phyloP scores from a whole-genome alignment of 192 early-diverging fungal species.

The Linnemannia schmuckeri region DNA sequence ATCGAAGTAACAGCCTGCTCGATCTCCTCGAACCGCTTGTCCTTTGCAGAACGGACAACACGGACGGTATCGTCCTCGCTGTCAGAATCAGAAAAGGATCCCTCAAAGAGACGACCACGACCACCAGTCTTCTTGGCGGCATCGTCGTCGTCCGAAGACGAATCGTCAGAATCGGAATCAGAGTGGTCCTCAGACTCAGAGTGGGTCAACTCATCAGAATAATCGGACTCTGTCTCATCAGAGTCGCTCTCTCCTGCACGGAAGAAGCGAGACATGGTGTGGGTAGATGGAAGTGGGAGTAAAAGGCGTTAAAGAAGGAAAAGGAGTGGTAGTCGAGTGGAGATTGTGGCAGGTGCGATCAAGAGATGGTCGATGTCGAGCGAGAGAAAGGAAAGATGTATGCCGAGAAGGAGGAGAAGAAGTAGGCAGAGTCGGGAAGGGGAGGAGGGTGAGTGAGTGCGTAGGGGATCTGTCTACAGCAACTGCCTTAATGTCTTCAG shows the following conservation, averaged over 20 bases:
- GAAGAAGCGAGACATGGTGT: slow-evolving; percentile 88
- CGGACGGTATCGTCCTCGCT: slow-evolving; percentile 79
- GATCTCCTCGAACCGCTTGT: slow-evolving; percentile 91
- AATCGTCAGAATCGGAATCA: slow-evolving; percentile 47
- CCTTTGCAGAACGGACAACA: slow-evolving; percentile 82
- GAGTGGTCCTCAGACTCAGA: slow-evolving; percentile 63
- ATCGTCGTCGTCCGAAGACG: slow-evolving; percentile 58
- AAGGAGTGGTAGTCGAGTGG: neutral
- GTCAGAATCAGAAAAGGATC: slow-evolving; percentile 64
- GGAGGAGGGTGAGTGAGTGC: neutral
- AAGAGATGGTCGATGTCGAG: neutral
- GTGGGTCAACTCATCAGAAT: slow-evolving; percentile 58
- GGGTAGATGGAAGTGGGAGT: neutral
- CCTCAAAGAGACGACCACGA: slow-evolving; percentile 48
- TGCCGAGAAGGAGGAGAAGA: neutral
- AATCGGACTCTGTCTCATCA: slow-evolving; percentile 50
- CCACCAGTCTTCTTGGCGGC: slow-evolving; percentile 59
- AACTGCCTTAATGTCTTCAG: slow-evolving; percentile 12
- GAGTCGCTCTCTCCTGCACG: slow-evolving; percentile 75
- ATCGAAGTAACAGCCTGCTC: slow-evolving; percentile 71
- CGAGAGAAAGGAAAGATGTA: neutral
- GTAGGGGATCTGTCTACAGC: neutral
- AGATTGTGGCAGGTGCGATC: neutral
- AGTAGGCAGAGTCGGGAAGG: neutral
- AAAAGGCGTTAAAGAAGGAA: neutral